Percentiles rank a stretch among this genome's conserved stretches.
Conservation (phyloP, 2,329 filamentous ascomycete genomes). For the Calonectria pauciramosa region DNA sequence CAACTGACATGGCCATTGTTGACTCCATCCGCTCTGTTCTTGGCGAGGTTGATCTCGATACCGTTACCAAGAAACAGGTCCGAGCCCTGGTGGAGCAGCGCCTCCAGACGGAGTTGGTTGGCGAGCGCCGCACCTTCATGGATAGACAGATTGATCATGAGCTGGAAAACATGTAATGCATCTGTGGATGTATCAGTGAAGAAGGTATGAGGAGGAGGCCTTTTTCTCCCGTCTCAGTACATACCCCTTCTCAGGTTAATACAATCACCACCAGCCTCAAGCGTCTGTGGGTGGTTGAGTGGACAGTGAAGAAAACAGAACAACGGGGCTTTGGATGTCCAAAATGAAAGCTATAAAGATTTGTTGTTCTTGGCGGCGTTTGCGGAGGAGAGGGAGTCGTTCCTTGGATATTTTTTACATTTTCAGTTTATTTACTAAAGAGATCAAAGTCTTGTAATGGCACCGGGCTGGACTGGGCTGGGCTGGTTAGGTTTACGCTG, state of each 20-base stretch:
- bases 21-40: constrained; percentile 89
- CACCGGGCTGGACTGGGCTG: constrained; percentile 30
- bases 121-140: constrained; percentile 89
- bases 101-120: constrained; percentile 88
- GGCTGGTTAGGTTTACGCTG: constrained; percentile 22
- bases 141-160: constrained; percentile 94
- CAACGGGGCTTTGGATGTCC: constrained; percentile 16
- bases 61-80: constrained; percentile 98
- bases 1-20: constrained; percentile 84
- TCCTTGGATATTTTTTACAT: constrained; percentile 39
- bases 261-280: not conserved
- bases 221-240: constrained; percentile 39
- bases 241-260: constrained; percentile 28
- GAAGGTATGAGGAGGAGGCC: constrained; percentile 9
- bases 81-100: constrained; percentile 92
- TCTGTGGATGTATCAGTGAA: not conserved
- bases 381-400: constrained; percentile 40
- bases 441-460: constrained; percentile 39
- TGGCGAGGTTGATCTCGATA: constrained; percentile 91
- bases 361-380: constrained; percentile 38
- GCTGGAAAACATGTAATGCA: constrained; percentile 86
- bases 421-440: constrained; percentile 37
- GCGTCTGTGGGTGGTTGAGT: not conserved
- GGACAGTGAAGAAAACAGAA: not conserved
- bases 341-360: constrained; percentile 40